Conservation (phyloP, 2,329 filamentous ascomycete species). For the Orbilia ellipsospora region DNA sequence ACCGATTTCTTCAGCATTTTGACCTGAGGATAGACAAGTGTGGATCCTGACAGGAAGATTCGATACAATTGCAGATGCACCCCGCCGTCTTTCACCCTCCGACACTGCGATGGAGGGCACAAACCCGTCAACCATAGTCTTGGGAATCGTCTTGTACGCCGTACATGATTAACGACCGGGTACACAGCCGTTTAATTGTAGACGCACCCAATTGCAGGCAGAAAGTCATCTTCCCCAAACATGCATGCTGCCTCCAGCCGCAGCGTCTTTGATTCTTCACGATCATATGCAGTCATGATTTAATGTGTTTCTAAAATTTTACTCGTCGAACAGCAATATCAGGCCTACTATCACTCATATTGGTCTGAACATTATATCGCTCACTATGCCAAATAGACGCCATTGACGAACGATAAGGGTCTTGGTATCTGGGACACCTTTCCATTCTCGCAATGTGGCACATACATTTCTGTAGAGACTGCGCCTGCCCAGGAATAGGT, state of each 20-base stretch:
- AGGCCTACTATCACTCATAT: slow-evolving; percentile 14
- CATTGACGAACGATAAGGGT: slow-evolving; percentile 1
- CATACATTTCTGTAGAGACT: slow-evolving; percentile 24
- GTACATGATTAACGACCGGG: slow-evolving; percentile 19
- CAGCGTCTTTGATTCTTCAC: slow-evolving; percentile 30
- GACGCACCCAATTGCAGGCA: slow-evolving; percentile 24
- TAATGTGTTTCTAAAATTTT: slow-evolving; percentile 23
- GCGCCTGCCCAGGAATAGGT: slow-evolving; percentile 54
- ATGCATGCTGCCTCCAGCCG: slow-evolving; percentile 42
- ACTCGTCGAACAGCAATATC: slow-evolving; percentile 23
- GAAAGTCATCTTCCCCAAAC: slow-evolving; percentile 35
- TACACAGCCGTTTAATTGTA: slow-evolving; percentile 17
- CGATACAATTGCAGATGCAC: slow-evolving; percentile 25
- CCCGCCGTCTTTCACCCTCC: slow-evolving; percentile 31
- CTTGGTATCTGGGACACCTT: slow-evolving; percentile 33
- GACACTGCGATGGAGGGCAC: slow-evolving; percentile 47
- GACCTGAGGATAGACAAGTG: slow-evolving; percentile 32
- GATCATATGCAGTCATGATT: slow-evolving; percentile 41
- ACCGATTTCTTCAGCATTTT: slow-evolving; percentile 9
- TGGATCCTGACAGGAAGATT: slow-evolving; percentile 32
- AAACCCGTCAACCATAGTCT: slow-evolving; percentile 41
- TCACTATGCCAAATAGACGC: slow-evolving; percentile 16
- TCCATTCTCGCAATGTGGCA: slow-evolving; percentile 18
- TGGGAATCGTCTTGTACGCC: slow-evolving; percentile 25
- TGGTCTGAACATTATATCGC: slow-evolving; percentile 11